Evolutionary conservation across 2,329 filamentous ascomycete genomes (phyloP), one percentile per base, ranked within the genome.

Genomic region (Penicillium crustosum): DNA sequence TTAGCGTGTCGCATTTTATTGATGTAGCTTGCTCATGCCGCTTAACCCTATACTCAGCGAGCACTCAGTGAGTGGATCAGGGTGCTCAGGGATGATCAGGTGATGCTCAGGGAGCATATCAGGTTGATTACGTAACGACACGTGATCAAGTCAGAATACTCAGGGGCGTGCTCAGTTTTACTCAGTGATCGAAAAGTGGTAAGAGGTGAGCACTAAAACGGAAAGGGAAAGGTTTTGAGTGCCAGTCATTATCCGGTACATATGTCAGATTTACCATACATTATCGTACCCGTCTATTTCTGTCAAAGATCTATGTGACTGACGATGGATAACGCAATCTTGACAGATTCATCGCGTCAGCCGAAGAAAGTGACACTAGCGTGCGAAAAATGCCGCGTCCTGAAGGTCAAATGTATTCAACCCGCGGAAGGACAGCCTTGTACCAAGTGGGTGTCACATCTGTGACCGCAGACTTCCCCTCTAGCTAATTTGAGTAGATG

Each of bases 341-440:
- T 47, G 55, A 61, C 54, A 13, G 56, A 63, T 52, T 57, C 56
- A 57, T 57, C 63, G 54, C 43, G 13, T 54, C 47, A 48, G 42
- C 53, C 23, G 45, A 61, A 55, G 49, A 59, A 54, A 47, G 36
- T 49, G 31, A 33, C 44, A 33, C 45, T 31, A n/a, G 64, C 64
- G 25, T 66, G 64, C 45, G 59, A 65, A 55, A 58, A 58, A 62
- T 66, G 63, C 49, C 61, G 63, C 43, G 53, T 53, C 7, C 55
- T 65, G 36, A 66, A 66, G 50, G 58, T 65, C 23, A 63, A 58
- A 61, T 61, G 58, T 55, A 62, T 62, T 59, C 55, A 55, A 50
- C 38, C 29, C 10, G 19, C 23, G 55, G 36, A 42, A 39, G 59
- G 53, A 50, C 49, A 61, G 52, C 59, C 59, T 50, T 62, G 61